A percentile compares a stretch with the other conserved stretches of the same genome.
phyloP scores from a whole-genome alignment of 2,329 filamentous ascomycete genomes.

The Cadophora sp. region DNA sequence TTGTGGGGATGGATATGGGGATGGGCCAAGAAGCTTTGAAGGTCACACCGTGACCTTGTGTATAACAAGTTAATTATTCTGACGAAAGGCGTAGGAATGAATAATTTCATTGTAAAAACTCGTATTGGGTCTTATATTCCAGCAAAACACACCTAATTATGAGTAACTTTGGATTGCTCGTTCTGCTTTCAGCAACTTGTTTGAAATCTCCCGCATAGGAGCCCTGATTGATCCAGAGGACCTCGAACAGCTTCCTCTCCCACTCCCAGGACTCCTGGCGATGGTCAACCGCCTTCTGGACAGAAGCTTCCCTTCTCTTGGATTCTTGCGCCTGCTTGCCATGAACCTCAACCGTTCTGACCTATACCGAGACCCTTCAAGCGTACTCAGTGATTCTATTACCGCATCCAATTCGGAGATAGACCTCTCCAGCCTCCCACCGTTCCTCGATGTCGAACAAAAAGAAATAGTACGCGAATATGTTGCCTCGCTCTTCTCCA shows the following conservation, averaged over 20 bases:
- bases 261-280: background rate
- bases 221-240: background rate
- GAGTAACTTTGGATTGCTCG: background rate
- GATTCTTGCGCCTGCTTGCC: no score
- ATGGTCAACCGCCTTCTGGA: background rate
- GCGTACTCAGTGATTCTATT: background rate
- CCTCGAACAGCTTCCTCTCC: background rate
- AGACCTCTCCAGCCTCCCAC: background rate
- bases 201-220: background rate
- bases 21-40: conserved; percentile 23
- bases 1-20: conserved; percentile 51
- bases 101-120: conserved; percentile 9
- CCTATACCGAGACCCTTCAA: background rate
- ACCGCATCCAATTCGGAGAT: background rate
- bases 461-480: background rate
- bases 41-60: conserved; percentile 24
- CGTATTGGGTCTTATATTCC: conserved; percentile 4
- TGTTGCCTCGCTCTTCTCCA: conserved; percentile 3
- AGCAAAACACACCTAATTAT: background rate
- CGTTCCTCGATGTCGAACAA: background rate
- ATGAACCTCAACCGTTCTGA: background rate
- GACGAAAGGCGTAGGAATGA: conserved; percentile 16
- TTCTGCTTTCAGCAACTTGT: background rate
- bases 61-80: conserved; percentile 20
- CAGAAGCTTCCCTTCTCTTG: no score